Evolutionary conservation across 2,329 filamentous ascomycete genomes (phyloP), one percentile per base, ranked within the genome.

Genomic region (Pezicula rhizophila): DNA sequence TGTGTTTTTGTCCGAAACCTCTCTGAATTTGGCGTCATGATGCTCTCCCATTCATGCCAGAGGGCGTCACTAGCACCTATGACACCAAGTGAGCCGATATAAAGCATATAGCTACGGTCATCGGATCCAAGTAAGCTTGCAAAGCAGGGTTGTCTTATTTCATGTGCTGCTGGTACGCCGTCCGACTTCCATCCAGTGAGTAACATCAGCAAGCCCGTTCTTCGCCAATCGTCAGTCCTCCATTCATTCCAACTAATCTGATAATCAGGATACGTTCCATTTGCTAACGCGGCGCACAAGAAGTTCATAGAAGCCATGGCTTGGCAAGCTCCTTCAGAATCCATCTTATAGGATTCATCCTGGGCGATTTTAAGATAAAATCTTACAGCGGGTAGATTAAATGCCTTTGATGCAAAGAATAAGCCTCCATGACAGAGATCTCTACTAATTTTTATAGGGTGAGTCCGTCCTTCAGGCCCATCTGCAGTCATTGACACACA

Each of bases 341-440:
- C 28, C 7, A 35, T 25, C 3, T 5, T 14, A 42, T 55, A 53
- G 7, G 26, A 18, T 5, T 50, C 18, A 25, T 37, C 17, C 5
- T 25, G 44, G 2, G 39, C 20, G 6, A 53, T 47, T 12, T 52
- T 18, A 14, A 57, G 48, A 42, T 60, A 60, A 6, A 35, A 52
- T 34, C 38, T 48, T 8, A 41, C 20, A 33, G 57, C 43, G 38
- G 53, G 46, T 8, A 58, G 7, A 15, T 47, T 42, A 14, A 8
- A 28, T 8, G 34, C 15, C 42, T 51, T 52, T 8, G 49, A 31
- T 12, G 58, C 54, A 33, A 54, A 57, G 42, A 54, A 51, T 4
- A 59, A 47, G 6, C 42, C 56, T 12, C 15, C 23, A 45, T 47
- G 48, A 15, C 49, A 57, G 10, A 61, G 12, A 18, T 34, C 18